These are phyloP conservation scores for Aspergillus arachidicola DNA, from an alignment of 2,329 filamentous ascomycete species.

Conservation along the genomic window DNA sequence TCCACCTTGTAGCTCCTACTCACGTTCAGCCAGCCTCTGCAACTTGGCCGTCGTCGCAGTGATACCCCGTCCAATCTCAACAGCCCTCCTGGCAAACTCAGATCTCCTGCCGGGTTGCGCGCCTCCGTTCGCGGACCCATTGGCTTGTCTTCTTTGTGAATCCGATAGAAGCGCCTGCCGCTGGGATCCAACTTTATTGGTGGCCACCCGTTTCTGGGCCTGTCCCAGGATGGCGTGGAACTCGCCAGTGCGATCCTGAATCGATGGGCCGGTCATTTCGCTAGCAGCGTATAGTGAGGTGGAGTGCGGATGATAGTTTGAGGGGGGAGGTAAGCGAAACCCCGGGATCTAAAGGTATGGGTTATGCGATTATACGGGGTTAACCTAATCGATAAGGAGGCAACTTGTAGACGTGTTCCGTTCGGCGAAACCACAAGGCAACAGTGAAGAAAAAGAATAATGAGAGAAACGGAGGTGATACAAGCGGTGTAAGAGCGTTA, in stretches of 20 bases:
- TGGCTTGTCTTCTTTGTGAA: constrained; percentile 62
- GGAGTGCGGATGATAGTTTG: background rate
- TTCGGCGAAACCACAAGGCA: constrained; percentile 12
- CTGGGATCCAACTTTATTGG: constrained; percentile 76
- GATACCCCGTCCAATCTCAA: constrained; percentile 89
- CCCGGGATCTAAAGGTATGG: background rate
- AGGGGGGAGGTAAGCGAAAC: background rate
- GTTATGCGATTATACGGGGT: background rate
- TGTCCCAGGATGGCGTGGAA: constrained; percentile 89
- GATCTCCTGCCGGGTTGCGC: constrained; percentile 62
- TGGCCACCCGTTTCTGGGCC: constrained; percentile 76
- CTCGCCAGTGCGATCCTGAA: constrained; percentile 95
- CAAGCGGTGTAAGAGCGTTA: background rate
- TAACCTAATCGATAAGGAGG: constrained; percentile 40
- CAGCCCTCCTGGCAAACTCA: constrained; percentile 90
- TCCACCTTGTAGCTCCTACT: constrained; percentile 31
- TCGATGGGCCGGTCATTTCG: constrained; percentile 65
- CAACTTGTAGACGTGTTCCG: constrained; percentile 28
- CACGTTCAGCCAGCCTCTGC: constrained; percentile 84
- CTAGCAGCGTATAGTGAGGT: background rate
- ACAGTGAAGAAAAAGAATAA: background rate
- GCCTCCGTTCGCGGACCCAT: constrained; percentile 59
- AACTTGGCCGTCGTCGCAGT: constrained; percentile 91
- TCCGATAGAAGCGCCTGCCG: constrained; percentile 78
- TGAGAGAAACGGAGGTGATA: background rate